Conservation (phyloP, 306 rosid genomes). For the Bauhinia variegata region DNA sequence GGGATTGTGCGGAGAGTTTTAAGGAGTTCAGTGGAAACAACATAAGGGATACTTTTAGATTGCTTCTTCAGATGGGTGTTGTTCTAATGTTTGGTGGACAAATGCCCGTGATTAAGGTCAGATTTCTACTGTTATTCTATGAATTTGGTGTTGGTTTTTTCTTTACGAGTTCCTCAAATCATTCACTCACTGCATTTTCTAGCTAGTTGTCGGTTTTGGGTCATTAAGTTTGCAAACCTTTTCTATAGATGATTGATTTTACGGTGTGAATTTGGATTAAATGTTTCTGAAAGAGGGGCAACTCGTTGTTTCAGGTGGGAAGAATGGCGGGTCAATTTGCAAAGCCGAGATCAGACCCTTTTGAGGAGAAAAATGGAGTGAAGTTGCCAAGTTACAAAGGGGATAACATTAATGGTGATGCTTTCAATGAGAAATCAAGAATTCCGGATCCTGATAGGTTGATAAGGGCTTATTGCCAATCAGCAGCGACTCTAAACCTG, state of each 20-base stretch:
- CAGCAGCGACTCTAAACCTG: constrained; percentile 72
- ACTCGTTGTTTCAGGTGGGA: constrained; percentile 58
- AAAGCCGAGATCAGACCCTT: constrained; percentile 60
- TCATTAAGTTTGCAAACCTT: not conserved
- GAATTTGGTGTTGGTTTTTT: not conserved
- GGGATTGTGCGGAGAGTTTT: constrained; percentile 80
- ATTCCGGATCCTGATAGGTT: constrained; percentile 73
- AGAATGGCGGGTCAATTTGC: constrained; percentile 88
- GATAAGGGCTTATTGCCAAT: constrained; percentile 74
- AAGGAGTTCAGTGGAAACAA: constrained; percentile 80
- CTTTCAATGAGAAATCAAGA: constrained; percentile 63
- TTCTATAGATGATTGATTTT: not conserved
- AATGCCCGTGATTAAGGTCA: constrained; percentile 68
- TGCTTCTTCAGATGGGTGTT: constrained; percentile 73
- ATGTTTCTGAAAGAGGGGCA: not conserved
- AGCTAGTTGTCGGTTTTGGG: no score
- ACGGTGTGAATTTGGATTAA: not conserved
- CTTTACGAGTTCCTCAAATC: no score
- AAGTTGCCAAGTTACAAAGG: constrained; percentile 70
- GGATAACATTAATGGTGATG: constrained; percentile 71
- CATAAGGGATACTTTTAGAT: constrained; percentile 70
- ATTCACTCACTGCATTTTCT: no score
- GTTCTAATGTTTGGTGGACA: constrained; percentile 86
- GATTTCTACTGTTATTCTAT: not conserved
- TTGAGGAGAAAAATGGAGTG: constrained; percentile 63